phyloP scores from a whole-genome alignment of 1,284 basidiomycete species.

The Marasmius tenuissimus region DNA sequence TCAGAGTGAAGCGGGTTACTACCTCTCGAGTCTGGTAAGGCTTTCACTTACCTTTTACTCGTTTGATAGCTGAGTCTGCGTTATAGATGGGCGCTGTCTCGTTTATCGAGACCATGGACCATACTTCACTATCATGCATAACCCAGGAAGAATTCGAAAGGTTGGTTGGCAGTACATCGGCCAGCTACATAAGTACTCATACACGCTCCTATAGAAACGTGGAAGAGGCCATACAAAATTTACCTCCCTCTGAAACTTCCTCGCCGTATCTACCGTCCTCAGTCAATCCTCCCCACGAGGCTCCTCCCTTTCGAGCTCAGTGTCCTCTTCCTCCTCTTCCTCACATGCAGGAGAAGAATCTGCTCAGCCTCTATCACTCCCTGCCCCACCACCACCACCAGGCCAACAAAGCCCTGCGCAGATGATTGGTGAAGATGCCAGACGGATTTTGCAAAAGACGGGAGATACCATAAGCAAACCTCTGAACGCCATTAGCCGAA shows the following conservation, averaged over 20 bases:
- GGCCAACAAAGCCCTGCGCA: slow-evolving; percentile 21
- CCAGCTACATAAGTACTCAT: slow-evolving; percentile 4
- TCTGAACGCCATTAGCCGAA: slow-evolving; percentile 81
- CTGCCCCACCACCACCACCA: slow-evolving; percentile 43
- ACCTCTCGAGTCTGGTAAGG: slow-evolving; percentile 88
- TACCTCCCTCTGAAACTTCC: slow-evolving; percentile 60
- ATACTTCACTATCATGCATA: slow-evolving; percentile 89
- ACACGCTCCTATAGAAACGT: slow-evolving; percentile 54
- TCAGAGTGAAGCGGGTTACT: slow-evolving; percentile 96
- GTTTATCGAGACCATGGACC: slow-evolving; percentile 97
- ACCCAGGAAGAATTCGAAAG: slow-evolving; percentile 91
- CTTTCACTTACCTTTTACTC: neutral
- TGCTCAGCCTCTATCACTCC: slow-evolving; percentile 70
- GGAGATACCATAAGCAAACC: slow-evolving; percentile 89
- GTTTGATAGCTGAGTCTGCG: neutral
- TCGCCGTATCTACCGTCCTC: slow-evolving; percentile 35
- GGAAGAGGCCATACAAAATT: slow-evolving; percentile 78
- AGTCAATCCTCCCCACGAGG: slow-evolving; percentile 15
- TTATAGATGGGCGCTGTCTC: slow-evolving; percentile 87
- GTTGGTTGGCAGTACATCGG: slow-evolving; percentile 35
- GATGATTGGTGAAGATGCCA: slow-evolving; percentile 75
- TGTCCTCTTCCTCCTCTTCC: slow-evolving; percentile 31
- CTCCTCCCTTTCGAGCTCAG: slow-evolving; percentile 25
- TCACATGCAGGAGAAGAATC: slow-evolving; percentile 82
- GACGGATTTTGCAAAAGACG: slow-evolving; percentile 81